Base-by-base conservation (phyloP, 1,284 basidiomycete species). In the Cutaneotrichosporon cutaneum region DNA sequence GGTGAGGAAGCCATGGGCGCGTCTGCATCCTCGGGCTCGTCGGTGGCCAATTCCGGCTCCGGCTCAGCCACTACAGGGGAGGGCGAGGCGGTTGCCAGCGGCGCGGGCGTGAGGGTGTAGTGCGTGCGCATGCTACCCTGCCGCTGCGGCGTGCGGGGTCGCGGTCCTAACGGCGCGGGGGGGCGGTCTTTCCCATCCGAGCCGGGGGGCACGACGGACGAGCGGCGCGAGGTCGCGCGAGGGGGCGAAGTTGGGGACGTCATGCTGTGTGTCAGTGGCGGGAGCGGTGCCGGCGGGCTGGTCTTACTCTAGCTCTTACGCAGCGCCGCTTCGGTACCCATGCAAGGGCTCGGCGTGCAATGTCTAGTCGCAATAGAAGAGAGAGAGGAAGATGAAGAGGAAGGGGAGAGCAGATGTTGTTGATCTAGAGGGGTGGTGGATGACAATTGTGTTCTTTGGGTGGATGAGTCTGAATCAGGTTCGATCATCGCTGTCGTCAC, bases 401-500 rank as follows among this genome's bases (percentile, higher is more conserved):
- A 36, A 13, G 35, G 5, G 35, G 13, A 4, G 35, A 13, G 11
- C 3, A 36, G 6, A 33, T 3, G 33, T 33, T 13, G 33, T 10
- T 33, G 9, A 33, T 33, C 33, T n/a, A n/a, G n/a, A n/a, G 33
- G 13, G 9, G 33, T 10, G 9, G 33, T 10, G 33, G 33, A 33
- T 10, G 33, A 13, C 33, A 13, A 33, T 33, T 33, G 33, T 33
- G 36, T 16, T 39, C 36, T 39, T 16, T 33, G 13, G 36, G 36
- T 39, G 13, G 6, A 5, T 16, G 13, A 16, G 36, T 11, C 13
- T 39, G 13, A n/a, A 22, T 47, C 14, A 2, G 11, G 13, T 18
- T 53, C 32, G 27, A 21, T 42, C 21, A 33, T 21, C 54, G 39
- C 39, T 55, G 54, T 55, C 54, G 54, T 55, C 54, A 55, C 54